Evolutionary conservation across 768 basidiomycete genomes (phyloP), one percentile per base, ranked within the genome.

Genomic region (Xerocomus spinulosus): DNA sequence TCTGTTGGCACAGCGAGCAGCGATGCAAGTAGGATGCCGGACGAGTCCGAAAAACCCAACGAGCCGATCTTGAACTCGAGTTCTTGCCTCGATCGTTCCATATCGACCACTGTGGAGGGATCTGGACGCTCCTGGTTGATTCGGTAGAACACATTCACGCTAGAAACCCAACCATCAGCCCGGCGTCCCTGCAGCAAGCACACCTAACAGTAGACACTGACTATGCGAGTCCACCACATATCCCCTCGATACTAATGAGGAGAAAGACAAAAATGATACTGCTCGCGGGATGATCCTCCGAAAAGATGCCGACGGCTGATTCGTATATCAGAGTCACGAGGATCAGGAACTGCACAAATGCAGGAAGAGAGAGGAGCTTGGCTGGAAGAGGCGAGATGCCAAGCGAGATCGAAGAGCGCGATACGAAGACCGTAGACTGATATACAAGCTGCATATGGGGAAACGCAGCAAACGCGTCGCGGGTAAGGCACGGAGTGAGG

Each of bases 181-280:
- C 1, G 26, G 18, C 20, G 20, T 40, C 9, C 10, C 10, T 21
- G 23, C 2, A 15, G 25, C 40, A 9, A 13, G 23, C 18, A 9
- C 3, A 2, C 26, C 10, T 10, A n/a, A 21, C 12, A 25, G 12
- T 15, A 23, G 9, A 46, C 4, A 42, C 87, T 63, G 58, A 91
- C 90, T 96, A 97, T 14, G 91, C 92, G 10, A 87, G 74, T 5
- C 95, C 95, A 25, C 95, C 95, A 54, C 92, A 95, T 36, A 96
- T 74, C 3, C 95, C 95, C 64, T 99, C 95, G 8, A 91, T 51
- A 53, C 86, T 82, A 57, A 99, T 83, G 38, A 96, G 76, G 10
- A 80, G 30, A 61, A 92, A 89, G 3, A 91, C 85, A 18, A 83
- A 59, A 14, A 73, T 58, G 52, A 92, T 80, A 49, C 75, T 82